A percentile compares a stretch with the other conserved stretches of the same genome.
Evolutionary conservation across 768 basidiomycete species (phyloP).

Genomic region (Polyporus arcularius): DNA sequence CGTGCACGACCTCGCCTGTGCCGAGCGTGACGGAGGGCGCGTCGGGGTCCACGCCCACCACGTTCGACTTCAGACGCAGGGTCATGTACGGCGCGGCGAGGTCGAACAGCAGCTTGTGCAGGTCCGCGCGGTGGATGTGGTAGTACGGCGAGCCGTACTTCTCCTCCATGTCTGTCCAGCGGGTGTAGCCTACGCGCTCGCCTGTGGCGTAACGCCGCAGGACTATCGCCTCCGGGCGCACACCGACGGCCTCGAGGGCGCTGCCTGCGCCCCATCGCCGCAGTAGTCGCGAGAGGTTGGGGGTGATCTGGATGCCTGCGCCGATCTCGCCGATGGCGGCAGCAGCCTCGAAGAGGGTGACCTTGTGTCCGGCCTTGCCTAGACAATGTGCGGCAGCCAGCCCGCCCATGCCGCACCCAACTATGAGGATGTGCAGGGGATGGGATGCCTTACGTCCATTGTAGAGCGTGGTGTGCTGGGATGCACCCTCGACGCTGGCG

Average conservation of each 20-base stretch:
- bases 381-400: conserved; percentile 42
- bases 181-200: conserved; percentile 39
- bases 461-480: conserved; percentile 26
- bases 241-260: conserved; percentile 33
- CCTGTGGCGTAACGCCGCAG: conserved; percentile 40
- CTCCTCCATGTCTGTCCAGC: conserved; percentile 34
- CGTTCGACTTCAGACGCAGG: conserved; percentile 36
- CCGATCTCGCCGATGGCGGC: conserved; percentile 41
- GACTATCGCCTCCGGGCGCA: conserved; percentile 40
- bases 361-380: conserved; percentile 40
- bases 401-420: conserved; percentile 45
- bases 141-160: conserved; percentile 43
- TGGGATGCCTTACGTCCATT: conserved; percentile 33
- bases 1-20: conserved; percentile 37
- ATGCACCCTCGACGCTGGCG: conserved; percentile 22
- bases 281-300: conserved; percentile 40
- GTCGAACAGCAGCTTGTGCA: conserved; percentile 41
- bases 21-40: conserved; percentile 36
- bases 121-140: conserved; percentile 46
- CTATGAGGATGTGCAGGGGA: conserved; percentile 39
- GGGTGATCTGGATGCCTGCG: conserved; percentile 45
- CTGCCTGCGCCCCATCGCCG: conserved; percentile 39
- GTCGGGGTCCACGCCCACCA: conserved; percentile 34
- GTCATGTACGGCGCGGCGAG: conserved; percentile 34
- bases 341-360: conserved; percentile 42